These are phyloP conservation scores for Entrophospora sp. DNA, from an alignment of 192 early-diverging fungal genomes.

Conservation along the genomic window DNA sequence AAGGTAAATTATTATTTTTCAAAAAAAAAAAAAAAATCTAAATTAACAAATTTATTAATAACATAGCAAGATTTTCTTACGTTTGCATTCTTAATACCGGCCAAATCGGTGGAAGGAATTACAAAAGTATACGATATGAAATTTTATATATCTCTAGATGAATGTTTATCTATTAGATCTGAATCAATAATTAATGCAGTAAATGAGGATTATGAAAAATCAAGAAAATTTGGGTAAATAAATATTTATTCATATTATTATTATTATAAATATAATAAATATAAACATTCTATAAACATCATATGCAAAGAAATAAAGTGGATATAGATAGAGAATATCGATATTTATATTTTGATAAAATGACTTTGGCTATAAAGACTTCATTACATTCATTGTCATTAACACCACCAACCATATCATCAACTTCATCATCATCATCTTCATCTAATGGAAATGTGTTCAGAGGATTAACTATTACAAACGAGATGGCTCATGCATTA, in stretches of 20 bases:
- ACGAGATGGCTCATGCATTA: constrained; percentile 42
- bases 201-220: constrained; percentile 6
- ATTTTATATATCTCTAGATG: constrained; percentile 5
- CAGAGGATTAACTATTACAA: constrained; percentile 30
- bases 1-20: neutral
- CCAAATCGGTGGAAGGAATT: neutral
- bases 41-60: neutral
- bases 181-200: neutral
- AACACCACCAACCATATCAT: constrained; percentile 2
- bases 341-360: constrained; percentile 40
- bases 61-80: constrained; percentile 12
- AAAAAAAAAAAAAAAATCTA: neutral
- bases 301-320: neutral
- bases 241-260: neutral
- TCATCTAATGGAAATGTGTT: neutral
- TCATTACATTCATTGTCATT: constrained; percentile 22
- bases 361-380: constrained; percentile 43
- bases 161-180: neutral
- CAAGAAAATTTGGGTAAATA: constrained; percentile 17
- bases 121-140: neutral
- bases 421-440: neutral
- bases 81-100: constrained; percentile 12
- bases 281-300: neutral
- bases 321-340: constrained; percentile 34
- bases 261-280: neutral